Percentiles rank a stretch among this genome's conserved stretches.
Evolutionary conservation across 768 basidiomycete genomes (phyloP).

Genomic region (Terana coerulea): DNA sequence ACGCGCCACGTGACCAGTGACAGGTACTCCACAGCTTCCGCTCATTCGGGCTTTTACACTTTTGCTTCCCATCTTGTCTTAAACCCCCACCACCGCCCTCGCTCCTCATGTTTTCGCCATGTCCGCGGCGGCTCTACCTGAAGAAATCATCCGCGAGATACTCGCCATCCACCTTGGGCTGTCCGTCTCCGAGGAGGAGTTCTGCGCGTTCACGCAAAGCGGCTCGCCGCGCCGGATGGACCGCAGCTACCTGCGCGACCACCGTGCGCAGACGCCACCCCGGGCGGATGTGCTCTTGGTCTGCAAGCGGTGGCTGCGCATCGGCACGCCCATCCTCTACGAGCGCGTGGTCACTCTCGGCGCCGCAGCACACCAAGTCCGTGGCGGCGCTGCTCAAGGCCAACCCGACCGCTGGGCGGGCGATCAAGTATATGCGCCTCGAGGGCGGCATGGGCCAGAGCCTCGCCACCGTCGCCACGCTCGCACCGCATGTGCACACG

Average conservation of each 20-base stretch:
- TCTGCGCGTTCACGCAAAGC: background rate
- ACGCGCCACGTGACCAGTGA: too few species aligned
- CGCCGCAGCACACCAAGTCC: background rate
- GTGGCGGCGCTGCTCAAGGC: background rate
- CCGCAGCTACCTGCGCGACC: background rate
- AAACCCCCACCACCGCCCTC: too few species aligned
- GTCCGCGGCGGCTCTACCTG: background rate
- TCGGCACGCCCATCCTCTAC: slow-evolving; percentile 6
- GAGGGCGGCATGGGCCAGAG: background rate
- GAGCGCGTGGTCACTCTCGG: background rate
- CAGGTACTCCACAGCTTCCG: too few species aligned
- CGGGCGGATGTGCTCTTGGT: background rate
- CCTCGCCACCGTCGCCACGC: background rate
- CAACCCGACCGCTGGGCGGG: background rate
- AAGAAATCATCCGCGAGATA: background rate
- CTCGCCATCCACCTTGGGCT: background rate
- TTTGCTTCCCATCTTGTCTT: too few species aligned
- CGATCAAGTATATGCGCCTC: background rate
- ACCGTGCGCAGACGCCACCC: background rate
- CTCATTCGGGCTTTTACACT: too few species aligned
- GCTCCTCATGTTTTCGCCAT: too few species aligned
- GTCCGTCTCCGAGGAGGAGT: background rate
- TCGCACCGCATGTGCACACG: background rate
- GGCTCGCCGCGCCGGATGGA: background rate
- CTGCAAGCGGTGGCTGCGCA: slow-evolving; percentile 4